Conservation (phyloP, 169 alveolate species). For the Perkinsus olseni region DNA sequence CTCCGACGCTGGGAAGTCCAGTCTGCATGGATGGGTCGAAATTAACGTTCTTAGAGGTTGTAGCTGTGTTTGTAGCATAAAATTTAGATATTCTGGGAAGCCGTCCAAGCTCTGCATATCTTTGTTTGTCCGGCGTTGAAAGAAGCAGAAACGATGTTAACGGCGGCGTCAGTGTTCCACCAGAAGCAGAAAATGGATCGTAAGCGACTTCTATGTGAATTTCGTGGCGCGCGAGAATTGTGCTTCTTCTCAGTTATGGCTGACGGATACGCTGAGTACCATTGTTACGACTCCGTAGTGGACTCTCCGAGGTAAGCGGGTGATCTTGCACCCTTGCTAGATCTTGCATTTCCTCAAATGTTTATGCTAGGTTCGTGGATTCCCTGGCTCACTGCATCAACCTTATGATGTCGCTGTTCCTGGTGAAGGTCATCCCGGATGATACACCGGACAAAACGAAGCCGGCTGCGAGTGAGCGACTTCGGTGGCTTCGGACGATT, state of each 20-base stretch:
- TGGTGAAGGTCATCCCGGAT: not conserved
- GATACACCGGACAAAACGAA: not conserved
- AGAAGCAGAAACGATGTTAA: not conserved
- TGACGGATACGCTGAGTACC: not conserved
- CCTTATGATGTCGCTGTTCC: not conserved
- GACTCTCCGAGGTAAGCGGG: not conserved
- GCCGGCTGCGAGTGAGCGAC: not conserved
- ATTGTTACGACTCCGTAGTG: not conserved
- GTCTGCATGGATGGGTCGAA: too few species aligned
- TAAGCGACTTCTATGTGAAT: not conserved
- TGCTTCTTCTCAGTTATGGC: not conserved
- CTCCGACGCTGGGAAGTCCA: too few species aligned
- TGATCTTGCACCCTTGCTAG: not conserved
- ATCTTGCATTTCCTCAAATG: not conserved
- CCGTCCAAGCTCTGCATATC: not conserved
- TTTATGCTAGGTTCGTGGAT: not conserved
- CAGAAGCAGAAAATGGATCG: not conserved
- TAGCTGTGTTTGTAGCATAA: too few species aligned
- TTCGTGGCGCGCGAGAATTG: not conserved
- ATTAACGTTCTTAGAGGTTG: too few species aligned
- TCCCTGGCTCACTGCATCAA: not conserved
- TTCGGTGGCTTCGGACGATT: too few species aligned
- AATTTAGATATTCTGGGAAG: not conserved
- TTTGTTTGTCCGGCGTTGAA: not conserved
- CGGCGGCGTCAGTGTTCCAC: not conserved